Percentiles rank a stretch among this genome's conserved stretches.
These are phyloP conservation scores for Leucocoprinus leucothites DNA, from an alignment of 768 basidiomycete genomes.

Conservation along the genomic window DNA sequence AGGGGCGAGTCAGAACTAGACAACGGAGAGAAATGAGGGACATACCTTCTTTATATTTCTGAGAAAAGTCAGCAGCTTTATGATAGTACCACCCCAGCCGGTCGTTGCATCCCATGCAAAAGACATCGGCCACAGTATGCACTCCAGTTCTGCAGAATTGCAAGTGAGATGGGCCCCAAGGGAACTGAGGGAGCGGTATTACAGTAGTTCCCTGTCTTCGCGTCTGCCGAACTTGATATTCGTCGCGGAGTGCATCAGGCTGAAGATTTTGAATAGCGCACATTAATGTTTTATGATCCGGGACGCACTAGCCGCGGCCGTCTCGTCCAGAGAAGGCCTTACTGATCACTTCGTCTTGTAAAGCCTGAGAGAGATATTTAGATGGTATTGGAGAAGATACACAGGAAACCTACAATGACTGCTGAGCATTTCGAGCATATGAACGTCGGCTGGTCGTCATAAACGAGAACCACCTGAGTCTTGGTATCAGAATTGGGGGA, in stretches of 20 bases:
- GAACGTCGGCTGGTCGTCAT: slow-evolving; percentile 63
- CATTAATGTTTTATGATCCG: not conserved
- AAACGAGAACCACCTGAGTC: slow-evolving; percentile 57
- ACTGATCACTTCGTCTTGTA: slow-evolving; percentile 84
- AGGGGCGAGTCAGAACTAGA: not conserved
- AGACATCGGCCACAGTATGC: slow-evolving; percentile 79
- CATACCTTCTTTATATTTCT: slow-evolving; percentile 86
- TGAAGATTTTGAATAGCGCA: slow-evolving; percentile 22
- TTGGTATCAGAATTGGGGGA: slow-evolving; percentile 41
- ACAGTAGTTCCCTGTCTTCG: slow-evolving; percentile 77
- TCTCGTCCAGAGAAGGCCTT: slow-evolving; percentile 84
- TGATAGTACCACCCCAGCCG: slow-evolving; percentile 83
- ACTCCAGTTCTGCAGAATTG: slow-evolving; percentile 59
- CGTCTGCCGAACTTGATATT: slow-evolving; percentile 72
- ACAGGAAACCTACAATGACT: slow-evolving; percentile 54
- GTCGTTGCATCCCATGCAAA: slow-evolving; percentile 76
- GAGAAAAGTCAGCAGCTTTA: slow-evolving; percentile 68
- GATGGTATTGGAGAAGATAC: not conserved
- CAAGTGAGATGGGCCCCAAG: too few species aligned
- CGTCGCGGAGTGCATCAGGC: slow-evolving; percentile 73
- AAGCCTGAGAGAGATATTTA: slow-evolving; percentile 39
- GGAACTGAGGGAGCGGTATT: slow-evolving; percentile 18
- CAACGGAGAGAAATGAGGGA: not conserved
- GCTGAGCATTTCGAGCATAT: slow-evolving; percentile 69
- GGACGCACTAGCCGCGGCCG: slow-evolving; percentile 72